Conservation (phyloP, 345 rosid species). For the Salix viminalis region DNA sequence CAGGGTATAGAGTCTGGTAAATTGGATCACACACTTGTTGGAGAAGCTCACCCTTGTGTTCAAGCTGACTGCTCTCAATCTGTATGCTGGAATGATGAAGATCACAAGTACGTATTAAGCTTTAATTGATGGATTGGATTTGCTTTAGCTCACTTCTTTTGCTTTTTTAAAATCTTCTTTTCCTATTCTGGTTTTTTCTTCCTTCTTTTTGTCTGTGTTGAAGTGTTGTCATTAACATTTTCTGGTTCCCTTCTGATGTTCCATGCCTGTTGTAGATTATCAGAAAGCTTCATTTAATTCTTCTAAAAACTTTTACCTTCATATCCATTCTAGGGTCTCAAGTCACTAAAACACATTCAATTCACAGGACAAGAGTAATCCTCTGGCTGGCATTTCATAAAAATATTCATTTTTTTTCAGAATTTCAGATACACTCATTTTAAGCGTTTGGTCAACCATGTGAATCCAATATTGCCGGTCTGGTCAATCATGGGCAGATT, state of each 20-base stretch:
- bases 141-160: not conserved
- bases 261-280: not conserved
- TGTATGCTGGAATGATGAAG: slow-evolving; percentile 48
- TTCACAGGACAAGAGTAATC: not conserved
- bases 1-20: slow-evolving; percentile 56
- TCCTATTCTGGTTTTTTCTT: not conserved
- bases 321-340: not conserved
- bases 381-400: not conserved
- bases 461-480: not conserved
- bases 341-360: not conserved
- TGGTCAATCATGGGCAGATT: not conserved
- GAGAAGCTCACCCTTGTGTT: slow-evolving; percentile 30
- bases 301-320: not conserved
- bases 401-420: not conserved
- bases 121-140: not conserved
- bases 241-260: not conserved
- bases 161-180: not conserved
- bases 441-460: not conserved
- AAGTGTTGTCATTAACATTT: not conserved
- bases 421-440: not conserved
- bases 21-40: slow-evolving; percentile 43
- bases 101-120: slow-evolving; percentile 39
- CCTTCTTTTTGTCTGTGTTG: not conserved
- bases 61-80: slow-evolving; percentile 37
- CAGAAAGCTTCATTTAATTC: not conserved